Base-by-base conservation (phyloP, 148 eudicot genomes). In the Camellia japonica region DNA sequence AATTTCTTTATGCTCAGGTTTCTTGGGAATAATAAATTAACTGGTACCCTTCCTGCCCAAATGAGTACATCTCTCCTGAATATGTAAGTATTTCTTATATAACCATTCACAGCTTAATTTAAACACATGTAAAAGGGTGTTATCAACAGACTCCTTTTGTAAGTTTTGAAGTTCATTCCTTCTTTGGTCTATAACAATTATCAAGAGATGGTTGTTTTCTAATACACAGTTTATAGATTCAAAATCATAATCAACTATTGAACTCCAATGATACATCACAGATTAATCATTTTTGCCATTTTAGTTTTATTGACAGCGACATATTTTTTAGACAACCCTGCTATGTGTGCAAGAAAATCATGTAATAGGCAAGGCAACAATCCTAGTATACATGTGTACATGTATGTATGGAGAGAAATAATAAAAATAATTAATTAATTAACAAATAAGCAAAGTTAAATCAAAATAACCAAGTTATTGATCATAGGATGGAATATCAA, bases 1-100 rank as follows among this genome's bases (percentile, higher is more conserved):
- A 59, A 30, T 83, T 44, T 75, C 16, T 74, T 69, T 59, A 66
- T 86, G 73, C 62, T 74, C 82, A 94, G 98, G 83, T 92, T 90
- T 87, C 95, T 94, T 70, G 98, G 98, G 71, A 90, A 87, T 79
- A 94, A 94, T 77, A 88, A 79, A 82, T 82, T 94, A 78, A 87
- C 77, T 14, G 97, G 98, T 65, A 62, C 82, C 63, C 82, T 94
- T 68, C 98, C 98, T 18, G 63, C 82, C 18, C 86, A 86, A 75
- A 92, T 89, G 88, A 82, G 85, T 78, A 1, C 90, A 38, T 70
- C 88, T 78, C 91, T 92, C 73, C 69, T 77, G 18, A 90, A 83
- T 86, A 87, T 94, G 98, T 94, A 80, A 89, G 95, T 84, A 51
- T 46, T 51, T 82, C 44, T 84, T 42, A 42, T 0, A 14, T 56